Conservation (phyloP, 225 moss, liverwort and hornwort genomes). For the Straminergon stramineum region DNA sequence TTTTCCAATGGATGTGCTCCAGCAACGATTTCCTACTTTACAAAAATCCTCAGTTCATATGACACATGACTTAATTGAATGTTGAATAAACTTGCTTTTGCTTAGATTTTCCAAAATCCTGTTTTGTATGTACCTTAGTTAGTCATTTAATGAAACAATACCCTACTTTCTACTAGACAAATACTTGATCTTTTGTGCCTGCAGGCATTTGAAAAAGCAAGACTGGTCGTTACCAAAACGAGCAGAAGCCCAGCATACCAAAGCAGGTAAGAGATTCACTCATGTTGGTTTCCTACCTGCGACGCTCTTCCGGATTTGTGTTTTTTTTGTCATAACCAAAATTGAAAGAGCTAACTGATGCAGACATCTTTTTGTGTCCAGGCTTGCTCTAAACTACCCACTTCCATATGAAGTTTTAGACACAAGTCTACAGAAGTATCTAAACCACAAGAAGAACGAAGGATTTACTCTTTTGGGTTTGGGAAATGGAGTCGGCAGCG, state of each 20-base stretch:
- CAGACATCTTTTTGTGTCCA: not conserved
- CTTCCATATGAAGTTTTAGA: constrained; percentile 57
- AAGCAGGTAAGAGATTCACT: not conserved
- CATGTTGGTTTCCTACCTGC: not conserved
- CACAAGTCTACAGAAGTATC: constrained; percentile 33
- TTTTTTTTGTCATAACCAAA: not conserved
- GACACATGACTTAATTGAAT: not conserved
- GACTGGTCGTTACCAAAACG: constrained; percentile 39
- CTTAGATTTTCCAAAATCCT: not conserved
- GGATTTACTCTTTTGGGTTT: constrained; percentile 60
- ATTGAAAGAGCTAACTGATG: not conserved
- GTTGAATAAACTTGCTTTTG: not conserved
- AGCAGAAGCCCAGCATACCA: constrained; percentile 2
- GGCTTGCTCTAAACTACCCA: constrained; percentile 46
- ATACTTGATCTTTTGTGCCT: not conserved
- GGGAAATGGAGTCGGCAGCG: constrained; percentile 51
- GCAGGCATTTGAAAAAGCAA: constrained; percentile 63
- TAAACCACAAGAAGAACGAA: constrained; percentile 43
- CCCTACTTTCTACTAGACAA: not conserved
- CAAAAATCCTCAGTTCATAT: not conserved
- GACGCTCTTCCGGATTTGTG: not conserved
- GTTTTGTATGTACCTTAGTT: not conserved
- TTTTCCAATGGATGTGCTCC: not conserved
- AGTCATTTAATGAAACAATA: not conserved
- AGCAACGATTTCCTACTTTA: not conserved